Evolutionary conservation across 2,329 filamentous ascomycete genomes (phyloP), one percentile per base, ranked within the genome.

Genomic region (Colletotrichum coccodes): DNA sequence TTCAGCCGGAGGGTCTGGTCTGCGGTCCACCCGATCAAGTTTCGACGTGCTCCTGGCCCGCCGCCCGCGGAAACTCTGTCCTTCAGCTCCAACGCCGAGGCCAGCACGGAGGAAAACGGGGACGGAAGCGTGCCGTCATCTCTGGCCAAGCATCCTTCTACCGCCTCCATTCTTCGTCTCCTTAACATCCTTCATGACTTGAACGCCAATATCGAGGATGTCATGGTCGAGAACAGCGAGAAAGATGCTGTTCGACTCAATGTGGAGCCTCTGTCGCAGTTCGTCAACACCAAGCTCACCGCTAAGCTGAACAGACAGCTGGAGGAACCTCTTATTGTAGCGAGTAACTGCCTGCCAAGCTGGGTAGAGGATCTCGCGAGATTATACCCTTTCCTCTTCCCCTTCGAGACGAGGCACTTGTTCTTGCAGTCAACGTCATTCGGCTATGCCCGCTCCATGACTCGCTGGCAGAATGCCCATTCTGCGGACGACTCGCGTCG

Each of bases 381-480:
- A 38, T 85, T 97, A 1, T 99, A 98, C 77, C 95, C 96, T 1
- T 99, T 99, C 86, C 84, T 99, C 14, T 99, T 99, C 79, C 96
- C 96, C 3, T 99, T 99, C 75, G 96, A 99, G 84, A 98, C 96
- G 1, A 91, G 96, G 14, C 95, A 99, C 80, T 85, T 99, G 42
- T 99, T 99, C 86, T 83, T 99, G 38, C 96, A 98, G 80, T 99
- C 95, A 2, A 99, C 97, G 0, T 98, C 96, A 0, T 99, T 99
- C 77, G 96, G 96, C 26, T 99, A 99, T 83, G 95, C 95, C 47
- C 90, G 96, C 71, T 98, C 96, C 21, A 98, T 99, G 96, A 92
- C 92, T 68, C 90, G 95, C 78, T 99, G 97, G 97, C 96, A 98
- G 81, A 97, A 94, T 75, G 91, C 93, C 1, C 94, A 98, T 77